Evolutionary conservation across 2,329 filamentous ascomycete species (phyloP).

Genomic region (Fusarium xyrophilum): DNA sequence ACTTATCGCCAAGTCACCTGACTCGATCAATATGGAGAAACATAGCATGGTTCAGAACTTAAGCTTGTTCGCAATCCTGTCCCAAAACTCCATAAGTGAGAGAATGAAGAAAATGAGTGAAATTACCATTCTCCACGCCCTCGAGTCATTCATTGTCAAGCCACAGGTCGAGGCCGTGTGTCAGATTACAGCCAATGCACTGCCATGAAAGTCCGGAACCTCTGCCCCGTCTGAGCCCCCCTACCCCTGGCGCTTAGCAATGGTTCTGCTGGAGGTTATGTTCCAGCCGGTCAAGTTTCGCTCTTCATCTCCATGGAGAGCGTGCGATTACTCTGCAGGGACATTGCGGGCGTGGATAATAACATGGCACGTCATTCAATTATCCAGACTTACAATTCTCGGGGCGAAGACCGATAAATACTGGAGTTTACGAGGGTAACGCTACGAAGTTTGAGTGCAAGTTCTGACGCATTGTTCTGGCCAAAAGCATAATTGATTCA

Average conservation of each 20-base stretch:
- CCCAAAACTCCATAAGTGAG: background rate
- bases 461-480: background rate
- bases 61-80: background rate
- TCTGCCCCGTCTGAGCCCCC: constrained; percentile 5
- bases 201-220: constrained; percentile 18
- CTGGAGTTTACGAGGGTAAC: background rate
- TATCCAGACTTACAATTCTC: background rate
- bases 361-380: background rate
- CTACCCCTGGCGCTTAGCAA: constrained; percentile 12
- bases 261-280: background rate
- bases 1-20: constrained; percentile 2
- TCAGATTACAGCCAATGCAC: constrained; percentile 6
- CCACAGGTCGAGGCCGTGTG: background rate
- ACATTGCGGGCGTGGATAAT: background rate
- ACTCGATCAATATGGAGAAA: background rate
- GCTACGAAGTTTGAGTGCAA: background rate
- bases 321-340: background rate
- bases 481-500: background rate
- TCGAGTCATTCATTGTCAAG: background rate
- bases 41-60: background rate
- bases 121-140: background rate
- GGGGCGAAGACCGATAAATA: background rate
- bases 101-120: background rate
- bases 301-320: background rate
- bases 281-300: background rate